A percentile compares a stretch with the other conserved stretches of the same genome.
Conservation (phyloP, 1,284 basidiomycete species). For the Ustilago cynodontis region DNA sequence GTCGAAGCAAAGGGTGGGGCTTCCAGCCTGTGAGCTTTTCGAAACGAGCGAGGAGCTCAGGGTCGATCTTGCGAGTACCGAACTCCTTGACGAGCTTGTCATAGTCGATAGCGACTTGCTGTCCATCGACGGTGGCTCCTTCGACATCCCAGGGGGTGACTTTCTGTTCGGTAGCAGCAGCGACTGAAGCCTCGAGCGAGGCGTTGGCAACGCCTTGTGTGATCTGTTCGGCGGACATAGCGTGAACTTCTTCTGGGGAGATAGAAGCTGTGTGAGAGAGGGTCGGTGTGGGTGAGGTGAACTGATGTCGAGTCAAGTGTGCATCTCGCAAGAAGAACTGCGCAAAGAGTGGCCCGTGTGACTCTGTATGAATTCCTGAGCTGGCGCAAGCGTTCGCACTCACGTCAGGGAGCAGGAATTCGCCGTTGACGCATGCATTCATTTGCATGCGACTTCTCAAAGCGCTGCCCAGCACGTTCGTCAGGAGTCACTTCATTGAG, state of each 20-base stretch:
- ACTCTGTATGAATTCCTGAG: not conserved
- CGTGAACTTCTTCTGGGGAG: not conserved
- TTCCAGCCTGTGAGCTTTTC: conserved; percentile 89
- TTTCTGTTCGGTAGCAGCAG: conserved; percentile 75
- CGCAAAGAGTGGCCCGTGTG: conserved; percentile 29
- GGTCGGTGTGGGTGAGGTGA: not conserved
- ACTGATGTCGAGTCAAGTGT: conserved; percentile 23
- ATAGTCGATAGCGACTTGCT: conserved; percentile 82
- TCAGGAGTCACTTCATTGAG: not conserved
- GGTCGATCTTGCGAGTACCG: conserved; percentile 86
- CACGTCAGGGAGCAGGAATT: conserved; percentile 18
- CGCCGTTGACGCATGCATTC: conserved; percentile 18
- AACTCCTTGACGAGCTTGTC: conserved; percentile 95
- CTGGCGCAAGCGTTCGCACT: conserved; percentile 2
- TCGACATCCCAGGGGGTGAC: conserved; percentile 99
- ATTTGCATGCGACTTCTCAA: not conserved
- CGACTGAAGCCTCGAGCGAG: conserved; percentile 45
- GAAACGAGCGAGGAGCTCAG: conserved; percentile 85
- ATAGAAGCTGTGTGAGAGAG: conserved; percentile 1
- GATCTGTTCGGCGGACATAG: conserved; percentile 47
- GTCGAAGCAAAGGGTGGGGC: conserved; percentile 89
- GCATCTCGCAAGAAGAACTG: conserved; percentile 28
- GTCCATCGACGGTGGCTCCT: conserved; percentile 91
- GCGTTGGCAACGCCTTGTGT: conserved; percentile 52
- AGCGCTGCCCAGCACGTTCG: conserved; percentile 1